Evolutionary conservation across 2,329 filamentous ascomycete genomes (phyloP), one percentile per base, ranked within the genome.

Genomic region (Trichoderma oligosporum): DNA sequence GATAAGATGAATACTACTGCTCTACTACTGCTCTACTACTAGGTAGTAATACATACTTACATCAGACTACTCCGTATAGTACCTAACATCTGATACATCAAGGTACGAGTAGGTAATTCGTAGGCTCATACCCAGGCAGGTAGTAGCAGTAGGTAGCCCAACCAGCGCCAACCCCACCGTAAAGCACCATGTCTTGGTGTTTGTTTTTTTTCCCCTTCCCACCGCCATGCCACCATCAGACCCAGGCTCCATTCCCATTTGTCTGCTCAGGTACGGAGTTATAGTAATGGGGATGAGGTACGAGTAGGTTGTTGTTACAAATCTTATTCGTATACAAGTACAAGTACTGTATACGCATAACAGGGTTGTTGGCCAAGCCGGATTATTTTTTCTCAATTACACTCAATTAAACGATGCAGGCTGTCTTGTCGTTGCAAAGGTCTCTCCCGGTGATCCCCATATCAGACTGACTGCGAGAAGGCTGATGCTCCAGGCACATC

Each of bases 281-380:
- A n/a, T n/a, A n/a, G n/a, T n/a, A n/a, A n/a, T n/a, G n/a, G n/a
- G n/a, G n/a, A n/a, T n/a, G n/a, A n/a, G n/a, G n/a, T n/a, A n/a
- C n/a, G n/a, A n/a, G n/a, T n/a, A n/a, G n/a, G n/a, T n/a, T n/a
- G n/a, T n/a, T n/a, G n/a, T n/a, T n/a, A n/a, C n/a, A n/a, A n/a
- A n/a, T n/a, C n/a, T 38, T 38, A 16, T 49, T n/a, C n/a, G n/a
- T n/a, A n/a, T 49, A 51, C 47, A 51, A 20, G 47, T 18, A 42
- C 49, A 31, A 14, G 49, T 25, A 20, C 33, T 29, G 11, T n/a
- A 33, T 29, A 35, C 47, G 33, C 33, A 22, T 31, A n/a, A 49
- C 51, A 44, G 49, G 39, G 51, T 25, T n/a, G 20, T 24, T 54
- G 36, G 51, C 51, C 39, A 39, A 54, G 27, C 27, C 11, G 27